Percentiles rank a stretch among this genome's conserved stretches.
These are phyloP conservation scores for Flaveria linearis DNA, from an alignment of 129 eudicot species.

Conservation along the genomic window DNA sequence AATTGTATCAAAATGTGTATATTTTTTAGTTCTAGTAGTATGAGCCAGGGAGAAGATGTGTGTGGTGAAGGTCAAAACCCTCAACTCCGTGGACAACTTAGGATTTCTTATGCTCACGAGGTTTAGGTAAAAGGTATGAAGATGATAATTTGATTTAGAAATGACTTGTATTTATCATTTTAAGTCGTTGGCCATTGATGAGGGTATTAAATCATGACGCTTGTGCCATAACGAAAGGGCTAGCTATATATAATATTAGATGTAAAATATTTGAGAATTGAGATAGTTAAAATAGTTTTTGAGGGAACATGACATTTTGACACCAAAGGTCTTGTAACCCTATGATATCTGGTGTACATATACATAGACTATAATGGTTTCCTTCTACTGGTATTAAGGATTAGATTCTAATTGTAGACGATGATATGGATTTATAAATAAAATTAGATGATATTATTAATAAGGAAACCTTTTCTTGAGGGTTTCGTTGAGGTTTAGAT, in stretches of 20 bases:
- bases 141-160: background rate
- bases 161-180: background rate
- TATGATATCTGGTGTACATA: too few relatives aligned
- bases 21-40: background rate
- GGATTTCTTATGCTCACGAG: background rate
- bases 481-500: constrained; percentile 29
- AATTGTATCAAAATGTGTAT: too few relatives aligned
- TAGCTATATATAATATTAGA: background rate
- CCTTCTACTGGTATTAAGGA: too few relatives aligned
- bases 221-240: background rate
- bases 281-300: background rate
- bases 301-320: background rate
- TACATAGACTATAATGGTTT: too few relatives aligned
- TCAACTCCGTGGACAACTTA: background rate
- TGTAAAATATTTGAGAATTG: background rate
- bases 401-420: too few relatives aligned
- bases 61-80: too few relatives aligned
- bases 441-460: too few relatives aligned
- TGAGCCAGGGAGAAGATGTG: background rate
- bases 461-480: constrained; percentile 31
- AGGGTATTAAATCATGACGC: background rate
- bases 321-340: too few relatives aligned
- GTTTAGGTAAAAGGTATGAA: background rate
- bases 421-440: too few relatives aligned
- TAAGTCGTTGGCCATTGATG: background rate